phyloP scores from a whole-genome alignment of 1,284 basidiomycete genomes.

The Somion occarium region DNA sequence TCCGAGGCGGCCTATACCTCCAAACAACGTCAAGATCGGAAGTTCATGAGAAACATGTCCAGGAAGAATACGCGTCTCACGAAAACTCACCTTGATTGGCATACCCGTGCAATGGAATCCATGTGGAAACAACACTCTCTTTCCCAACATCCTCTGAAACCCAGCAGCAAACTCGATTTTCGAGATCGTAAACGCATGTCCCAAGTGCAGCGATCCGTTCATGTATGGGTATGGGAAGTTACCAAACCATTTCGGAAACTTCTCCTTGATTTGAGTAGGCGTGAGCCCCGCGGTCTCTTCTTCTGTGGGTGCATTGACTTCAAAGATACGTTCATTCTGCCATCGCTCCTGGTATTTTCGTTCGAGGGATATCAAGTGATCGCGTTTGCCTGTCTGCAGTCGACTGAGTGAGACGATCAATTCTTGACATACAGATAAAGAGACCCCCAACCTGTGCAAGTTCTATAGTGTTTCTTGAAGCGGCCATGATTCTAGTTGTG shows the following conservation, averaged over 20 bases:
- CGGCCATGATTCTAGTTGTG: conserved; percentile 10
- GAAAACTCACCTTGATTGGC: conserved; percentile 87
- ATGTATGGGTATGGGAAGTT: conserved; percentile 97
- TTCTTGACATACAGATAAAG: too few relatives aligned
- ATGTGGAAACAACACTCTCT: conserved; percentile 92
- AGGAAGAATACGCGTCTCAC: background rate
- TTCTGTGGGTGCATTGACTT: conserved; percentile 75
- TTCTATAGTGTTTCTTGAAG: conserved; percentile 30
- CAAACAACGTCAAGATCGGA: background rate
- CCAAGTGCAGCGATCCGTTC: conserved; percentile 97
- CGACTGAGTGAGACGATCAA: too few relatives aligned
- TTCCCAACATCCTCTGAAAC: conserved; percentile 94
- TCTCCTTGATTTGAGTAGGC: conserved; percentile 56
- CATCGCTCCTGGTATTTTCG: conserved; percentile 81
- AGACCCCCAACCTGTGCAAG: conserved; percentile 26
- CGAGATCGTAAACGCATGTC: conserved; percentile 97
- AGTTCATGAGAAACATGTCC: background rate
- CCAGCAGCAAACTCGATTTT: conserved; percentile 98
- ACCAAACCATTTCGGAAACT: conserved; percentile 95
- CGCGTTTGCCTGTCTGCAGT: conserved; percentile 94
- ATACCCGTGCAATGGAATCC: conserved; percentile 97
- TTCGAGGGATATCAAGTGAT: conserved; percentile 81
- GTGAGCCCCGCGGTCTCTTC: conserved; percentile 64
- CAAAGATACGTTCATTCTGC: conserved; percentile 71
- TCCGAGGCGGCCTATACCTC: conserved; percentile 79